Conservation (phyloP, 2,329 filamentous ascomycete species). For the Penicillium sp. region DNA sequence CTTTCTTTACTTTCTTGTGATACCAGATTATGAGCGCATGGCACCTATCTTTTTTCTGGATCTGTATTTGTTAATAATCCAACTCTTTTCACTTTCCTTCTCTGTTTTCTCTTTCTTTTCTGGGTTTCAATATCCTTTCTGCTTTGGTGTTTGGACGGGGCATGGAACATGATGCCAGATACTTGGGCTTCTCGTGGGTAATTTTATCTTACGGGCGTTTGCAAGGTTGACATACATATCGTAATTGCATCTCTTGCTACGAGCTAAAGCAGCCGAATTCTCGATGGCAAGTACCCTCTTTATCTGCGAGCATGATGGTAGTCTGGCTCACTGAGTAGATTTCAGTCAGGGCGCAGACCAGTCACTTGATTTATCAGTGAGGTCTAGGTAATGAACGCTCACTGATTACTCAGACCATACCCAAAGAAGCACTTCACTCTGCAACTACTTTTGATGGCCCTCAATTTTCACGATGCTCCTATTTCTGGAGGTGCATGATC, state of each 20-base stretch:
- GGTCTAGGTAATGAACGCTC: too few relatives aligned
- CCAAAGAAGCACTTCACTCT: too few relatives aligned
- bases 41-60: constrained; percentile 27
- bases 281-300: background rate
- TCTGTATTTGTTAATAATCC: constrained; percentile 32
- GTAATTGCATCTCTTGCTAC: background rate
- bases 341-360: too few relatives aligned
- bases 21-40: constrained; percentile 35
- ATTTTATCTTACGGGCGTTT: background rate
- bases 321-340: too few relatives aligned
- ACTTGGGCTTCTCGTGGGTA: background rate
- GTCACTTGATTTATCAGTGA: too few relatives aligned
- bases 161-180: background rate
- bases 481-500: too few relatives aligned
- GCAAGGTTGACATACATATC: background rate
- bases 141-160: background rate
- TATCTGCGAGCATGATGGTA: background rate
- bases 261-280: background rate
- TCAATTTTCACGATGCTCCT: too few relatives aligned
- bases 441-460: too few relatives aligned
- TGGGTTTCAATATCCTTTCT: background rate
- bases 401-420: too few relatives aligned
- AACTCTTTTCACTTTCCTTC: constrained; percentile 9
- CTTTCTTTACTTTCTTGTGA: constrained; percentile 21
- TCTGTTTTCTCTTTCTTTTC: background rate